Evolutionary conservation across 805 yeast genomes (phyloP).

Genomic region (Isabelozyma pseudorhagii): DNA sequence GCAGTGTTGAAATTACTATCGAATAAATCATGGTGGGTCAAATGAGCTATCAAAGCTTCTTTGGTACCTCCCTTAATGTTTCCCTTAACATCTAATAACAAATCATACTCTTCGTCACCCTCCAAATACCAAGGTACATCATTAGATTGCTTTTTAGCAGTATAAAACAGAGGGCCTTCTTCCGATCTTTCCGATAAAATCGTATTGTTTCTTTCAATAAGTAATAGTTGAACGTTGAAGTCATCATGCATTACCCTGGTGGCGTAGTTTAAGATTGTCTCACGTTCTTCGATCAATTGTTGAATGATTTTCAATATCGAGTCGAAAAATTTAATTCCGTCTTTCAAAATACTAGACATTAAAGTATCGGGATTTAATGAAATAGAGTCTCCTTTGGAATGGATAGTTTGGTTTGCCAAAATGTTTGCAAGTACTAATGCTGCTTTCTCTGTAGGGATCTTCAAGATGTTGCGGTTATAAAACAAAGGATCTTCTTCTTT

Average conservation of each 20-base stretch:
- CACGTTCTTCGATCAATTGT: slow-evolving; percentile 68
- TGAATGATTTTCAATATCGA: slow-evolving; percentile 42
- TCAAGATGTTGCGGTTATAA: slow-evolving; percentile 35
- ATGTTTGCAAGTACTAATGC: slow-evolving; percentile 46
- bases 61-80: slow-evolving; percentile 80
- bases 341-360: slow-evolving; percentile 35
- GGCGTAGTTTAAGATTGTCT: slow-evolving; percentile 65
- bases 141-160: slow-evolving; percentile 31
- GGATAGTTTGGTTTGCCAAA: slow-evolving; percentile 44
- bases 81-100: slow-evolving; percentile 62
- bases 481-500: slow-evolving; percentile 50
- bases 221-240: slow-evolving; percentile 55
- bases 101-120: slow-evolving; percentile 59
- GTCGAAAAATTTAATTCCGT: slow-evolving; percentile 32
- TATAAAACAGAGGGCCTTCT: slow-evolving; percentile 28
- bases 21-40: slow-evolving; percentile 67
- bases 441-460: slow-evolving; percentile 45
- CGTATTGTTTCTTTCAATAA: slow-evolving; percentile 45
- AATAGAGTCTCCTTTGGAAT: slow-evolving; percentile 27
- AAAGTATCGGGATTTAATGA: slow-evolving; percentile 37
- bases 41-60: slow-evolving; percentile 72
- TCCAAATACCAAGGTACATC: slow-evolving; percentile 72
- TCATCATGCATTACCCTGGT: slow-evolving; percentile 77
- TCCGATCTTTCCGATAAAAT: slow-evolving; percentile 34
- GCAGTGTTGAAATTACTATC: slow-evolving; percentile 66